Evolutionary conservation across 768 basidiomycete genomes (phyloP), one percentile per base, ranked within the genome.

Genomic region (Pleurotus sapidus): DNA sequence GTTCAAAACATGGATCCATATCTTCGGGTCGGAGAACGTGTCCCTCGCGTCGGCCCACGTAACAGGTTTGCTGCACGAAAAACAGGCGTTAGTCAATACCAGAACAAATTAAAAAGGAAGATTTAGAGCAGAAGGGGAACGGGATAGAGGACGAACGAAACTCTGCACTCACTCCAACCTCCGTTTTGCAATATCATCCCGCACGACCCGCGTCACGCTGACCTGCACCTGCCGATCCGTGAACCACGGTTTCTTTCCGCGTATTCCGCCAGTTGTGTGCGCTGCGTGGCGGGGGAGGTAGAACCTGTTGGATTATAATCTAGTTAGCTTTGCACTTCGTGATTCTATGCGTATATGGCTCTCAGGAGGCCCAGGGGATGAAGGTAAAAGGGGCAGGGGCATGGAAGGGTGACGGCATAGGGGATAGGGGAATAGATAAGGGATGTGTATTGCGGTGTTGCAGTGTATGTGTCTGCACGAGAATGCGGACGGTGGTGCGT

Each of bases 1-100:
- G n/a, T 54, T 54, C 20, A 54, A 15, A 20, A 54, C 51, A 25
- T 54, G 51, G 18, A 54, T 54, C 51, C 51, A 54, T 17, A 54
- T 54, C 9, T 54, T 54, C 4, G 23, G 39, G 27, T 54, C 51
- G 15, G 51, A 17, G 39, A 54, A 54, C 9, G 51, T 54, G 20
- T 54, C 51, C 17, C 20, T 14, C 34, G 39, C 51, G n/a, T 54
- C 51, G 39, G 51, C 34, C 51, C 51, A 54, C 15, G 51, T 54
- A 1, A 54, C 39, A 23, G 51, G 51, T 25, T 54, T 54, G 23
- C 51, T 54, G 39, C 24, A 7, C 18, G 39, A 37, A 14, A 17
- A 18, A 20, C 9, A 11, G 6, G n/a, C 23, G 20, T 3, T 3
- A 20, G 20, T 20, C 20, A 20, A 3, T 20, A 42, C 24, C 4